Evolutionary conservation across 2,329 filamentous ascomycete genomes (phyloP).

Genomic region (Shiraia sp.): DNA sequence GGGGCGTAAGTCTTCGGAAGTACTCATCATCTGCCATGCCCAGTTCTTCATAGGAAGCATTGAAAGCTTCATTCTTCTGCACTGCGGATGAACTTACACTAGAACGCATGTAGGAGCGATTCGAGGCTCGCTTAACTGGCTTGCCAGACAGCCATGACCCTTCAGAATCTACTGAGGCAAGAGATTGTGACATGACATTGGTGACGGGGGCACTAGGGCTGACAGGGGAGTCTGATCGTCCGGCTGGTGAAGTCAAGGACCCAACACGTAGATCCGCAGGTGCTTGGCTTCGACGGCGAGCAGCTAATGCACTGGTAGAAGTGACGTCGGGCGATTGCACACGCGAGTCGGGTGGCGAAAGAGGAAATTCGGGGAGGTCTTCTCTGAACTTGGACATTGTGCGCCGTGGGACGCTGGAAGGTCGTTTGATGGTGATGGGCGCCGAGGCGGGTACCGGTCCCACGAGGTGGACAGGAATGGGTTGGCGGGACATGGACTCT

Average conservation of each 20-base stretch:
- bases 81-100: conserved; percentile 50
- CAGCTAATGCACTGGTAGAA: conserved; percentile 45
- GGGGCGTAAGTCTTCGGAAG: conserved; percentile 60
- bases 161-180: conserved; percentile 94
- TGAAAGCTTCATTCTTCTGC: conserved; percentile 57
- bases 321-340: conserved; percentile 76
- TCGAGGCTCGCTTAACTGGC: conserved; percentile 54
- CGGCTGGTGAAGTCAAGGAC: conserved; percentile 25
- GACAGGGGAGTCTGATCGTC: conserved; percentile 50
- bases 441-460: conserved; percentile 42
- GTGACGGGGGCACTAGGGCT: conserved; percentile 35
- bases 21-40: conserved; percentile 74
- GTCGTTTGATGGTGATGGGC: conserved; percentile 49
- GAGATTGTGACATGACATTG: conserved; percentile 70
- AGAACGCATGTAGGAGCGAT: conserved; percentile 50
- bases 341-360: conserved; percentile 83
- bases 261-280: conserved; percentile 40
- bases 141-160: conserved; percentile 92
- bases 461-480: conserved; percentile 54
- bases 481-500: conserved; percentile 74
- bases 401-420: conserved; percentile 68
- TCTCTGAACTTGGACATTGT: conserved; percentile 91
- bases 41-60: conserved; percentile 68
- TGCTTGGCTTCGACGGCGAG: conserved; percentile 44
- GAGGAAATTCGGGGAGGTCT: conserved; percentile 82